Evolutionary conservation across 306 rosid species (phyloP), one percentile per base, ranked within the genome.

Genomic region (Dryas octopetala): DNA sequence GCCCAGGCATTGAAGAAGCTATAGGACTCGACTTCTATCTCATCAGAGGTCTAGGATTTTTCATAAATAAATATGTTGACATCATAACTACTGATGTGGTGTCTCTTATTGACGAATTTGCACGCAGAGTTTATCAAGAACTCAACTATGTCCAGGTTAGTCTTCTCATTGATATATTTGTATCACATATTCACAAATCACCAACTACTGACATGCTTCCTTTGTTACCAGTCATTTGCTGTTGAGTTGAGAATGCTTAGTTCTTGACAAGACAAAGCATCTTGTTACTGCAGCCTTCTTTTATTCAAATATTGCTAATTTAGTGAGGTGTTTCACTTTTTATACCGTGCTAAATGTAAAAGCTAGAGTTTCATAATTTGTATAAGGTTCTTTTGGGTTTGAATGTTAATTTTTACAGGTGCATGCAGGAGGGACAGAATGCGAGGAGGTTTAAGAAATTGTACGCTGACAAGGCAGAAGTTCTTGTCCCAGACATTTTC

Each of bases 121-220:
- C 97, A 3, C 72, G 85, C 68, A 87, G 97, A 86, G 98, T 94
- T 65, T 94, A 88, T 83, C 97, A 94, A 78, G 98, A 94, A 85
- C 98, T 94, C 72, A 94, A 94, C 86, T 94, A 91, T 82, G 98
- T 94, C 71, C 98, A 94, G 97, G 98, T 91, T 75, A 74, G 81
- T 84, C 73, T 74, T 86, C 63, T 63, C 75, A 71, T 50, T 50
- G 5, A 54, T 64, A 28, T 69, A 23, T n/a, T 23, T 66, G 52
- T 64, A 64, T 66, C n/a, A 7, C 15, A 63, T 48, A 47, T 67
- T 38, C 38, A 32, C 38, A 1, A 32, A 32, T 32, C 38, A 32
- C 13, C 44, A 19, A 43, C 13, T 12, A 2, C 13, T 12, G 43
- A 2, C 43, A 4, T 71, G 52, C n/a, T 63, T 12, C 12, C 38